Base-by-base conservation (phyloP, 495 filamentous ascomycete genomes). In the Ramalina intermedia region DNA sequence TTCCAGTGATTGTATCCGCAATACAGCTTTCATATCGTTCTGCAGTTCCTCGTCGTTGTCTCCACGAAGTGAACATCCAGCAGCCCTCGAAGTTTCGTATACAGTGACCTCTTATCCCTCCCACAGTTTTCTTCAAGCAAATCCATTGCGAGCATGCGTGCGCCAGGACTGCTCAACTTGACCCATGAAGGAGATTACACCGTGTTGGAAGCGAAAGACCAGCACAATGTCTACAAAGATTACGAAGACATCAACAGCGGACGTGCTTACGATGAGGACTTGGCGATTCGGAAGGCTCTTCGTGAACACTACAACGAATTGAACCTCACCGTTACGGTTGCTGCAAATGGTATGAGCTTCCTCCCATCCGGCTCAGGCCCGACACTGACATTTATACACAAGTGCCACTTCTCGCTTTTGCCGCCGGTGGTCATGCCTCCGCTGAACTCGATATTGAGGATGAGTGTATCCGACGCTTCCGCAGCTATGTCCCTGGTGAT, bases 401-500 rank as follows among this genome's bases (percentile, higher is more conserved):
- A 55, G 53, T 55, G 27, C 14, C 23, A 33, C 58, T 71, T 11
- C 59, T 66, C 14, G 50, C 53, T 8, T 71, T 69, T 49, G 68
- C 66, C 7, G 59, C 57, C 13, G 65, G 65, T 4, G 68, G 68
- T 2, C 58, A 60, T 52, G 68, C 68, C n/a, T 59, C 53, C 14
- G 67, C 65, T 6, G 56, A 65, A 37, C 61, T 68, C 11, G 68
- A 71, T 49, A 54, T 55, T 12, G 53, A 59, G 6, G 61, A 59
- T 17, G 68, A 70, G 44, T 59, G 62, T 12, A 58, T 68, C 37
- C 48, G 61, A 12, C 55, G 65, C 36, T 64, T 51, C 55, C 58
- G 65, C 23, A 60, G 61, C 13, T 68, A 63, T 46, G 39, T 57
- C 9, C 55, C 62, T 4, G 55, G 63, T 13, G 29, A 51, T 12